Base-by-base conservation (phyloP, 371 early-diverging fungal species). In the Syncephalastrum contaminatum region DNA sequence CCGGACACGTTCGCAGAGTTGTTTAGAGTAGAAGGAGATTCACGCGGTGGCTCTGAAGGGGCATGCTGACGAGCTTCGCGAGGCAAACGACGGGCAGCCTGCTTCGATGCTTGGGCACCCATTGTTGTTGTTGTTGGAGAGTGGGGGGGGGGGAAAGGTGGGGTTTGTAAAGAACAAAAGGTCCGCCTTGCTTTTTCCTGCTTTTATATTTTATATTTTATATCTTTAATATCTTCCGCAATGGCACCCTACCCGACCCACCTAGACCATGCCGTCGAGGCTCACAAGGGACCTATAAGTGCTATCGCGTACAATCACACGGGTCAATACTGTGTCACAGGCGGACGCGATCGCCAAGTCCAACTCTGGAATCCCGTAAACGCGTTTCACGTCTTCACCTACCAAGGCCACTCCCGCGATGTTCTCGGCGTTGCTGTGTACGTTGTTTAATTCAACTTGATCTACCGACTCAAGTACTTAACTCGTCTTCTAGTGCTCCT, bases 331-430 rank as follows among this genome's bases (percentile, higher is more conserved):
- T 75, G 86, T 41, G 48, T 93, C 13, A 88, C 92, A 3, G 96
- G 87, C 1, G 88, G 93, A 0, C 81, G 82, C 39, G 96, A 96
- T 79, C 81, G 88, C 6, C 64, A 76, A 0, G 74, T 95, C n/a
- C 73, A 83, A 44, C 77, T 95, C 44, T 93, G 93, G 90, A 95
- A 91, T 69, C 85, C 90, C 12, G 44, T 62, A 3, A 83, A 83
- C 1, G 89, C 88, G 7, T 67, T 83, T 16, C 78, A 73, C 43
- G 80, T 96, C 18, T 89, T 90, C 54, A 81, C 83, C 0, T 96
- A 91, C 61, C 72, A 75, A n/a, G 94, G 89, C 0, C 97, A 96
- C 63, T 93, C 93, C 12, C 86, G 91, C 69, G 94, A 91, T 43
- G 85, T 96, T 0, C 80, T 89, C 10, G 90, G 80, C n/a, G 56